Evolutionary conservation across 179 eudicot species (phyloP), one percentile per base, ranked within the genome.

Genomic region (Drosera spatulata): DNA sequence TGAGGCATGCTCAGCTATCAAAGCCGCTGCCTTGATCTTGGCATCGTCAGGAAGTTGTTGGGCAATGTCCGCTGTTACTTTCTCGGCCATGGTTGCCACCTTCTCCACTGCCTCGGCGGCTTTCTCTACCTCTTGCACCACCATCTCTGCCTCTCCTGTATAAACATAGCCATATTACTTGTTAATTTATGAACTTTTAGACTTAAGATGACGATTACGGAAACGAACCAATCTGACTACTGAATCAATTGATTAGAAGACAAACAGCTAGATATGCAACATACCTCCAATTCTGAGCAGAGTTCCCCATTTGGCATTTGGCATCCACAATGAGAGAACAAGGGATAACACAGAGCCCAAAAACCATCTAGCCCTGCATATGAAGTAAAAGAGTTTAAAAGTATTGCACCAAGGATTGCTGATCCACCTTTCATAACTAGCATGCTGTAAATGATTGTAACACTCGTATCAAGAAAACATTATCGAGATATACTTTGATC

Each of bases 71-170:
- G 71, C 79, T 11, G 86, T 65, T 8, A 80, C 71, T 61, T 75
- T 79, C 68, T 88, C 96, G 39, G 83, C 68, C 57, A 68, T 72
- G 3, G 61, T 71, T 2, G 93, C 91, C 65, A 85, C 87, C 68
- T 79, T 79, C 12, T 80, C 88, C 53, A 87, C 81, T 62, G 71
- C 79, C 67, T 81, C 85, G 10, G 83, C 87, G 65, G 48, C 85
- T 43, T 69, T 70, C 60, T 85, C 89, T 3, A 62, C 85, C 58
- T 83, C 96, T 66, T 77, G 69, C 48, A 80, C 65, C 6, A 73
- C 76, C 55, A 65, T 55, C 61, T 77, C 87, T 10, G 80, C 86
- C 74, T 85, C 69, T 3, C 77, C 96, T 85, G 63, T 10, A 60
- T 59, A 48, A 7, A 22, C 4, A 9, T 33, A 39, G 53, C 45